Conservation (phyloP, 2,329 filamentous ascomycete genomes). For the Talaromyces islandicus region DNA sequence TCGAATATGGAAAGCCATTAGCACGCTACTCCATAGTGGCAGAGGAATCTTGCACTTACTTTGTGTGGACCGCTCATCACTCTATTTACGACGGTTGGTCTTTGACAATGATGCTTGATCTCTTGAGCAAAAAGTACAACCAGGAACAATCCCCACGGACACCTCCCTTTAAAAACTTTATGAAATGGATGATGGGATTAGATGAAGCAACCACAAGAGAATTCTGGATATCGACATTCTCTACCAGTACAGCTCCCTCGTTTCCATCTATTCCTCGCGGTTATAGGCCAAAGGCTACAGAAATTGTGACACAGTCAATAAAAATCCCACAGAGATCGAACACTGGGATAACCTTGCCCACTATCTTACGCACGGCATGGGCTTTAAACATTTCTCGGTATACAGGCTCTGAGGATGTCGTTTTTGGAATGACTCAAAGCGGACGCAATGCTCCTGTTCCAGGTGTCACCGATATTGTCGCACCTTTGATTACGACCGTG, state of each 20-base stretch:
- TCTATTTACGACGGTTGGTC: constrained; percentile 37
- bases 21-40: constrained; percentile 8
- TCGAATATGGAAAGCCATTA: constrained; percentile 8
- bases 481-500: constrained; percentile 33
- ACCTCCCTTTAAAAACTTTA: constrained; percentile 10
- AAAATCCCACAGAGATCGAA: neutral
- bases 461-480: constrained; percentile 32
- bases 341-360: constrained; percentile 16
- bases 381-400: constrained; percentile 27
- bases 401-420: constrained; percentile 28
- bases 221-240: constrained; percentile 12
- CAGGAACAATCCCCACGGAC: neutral
- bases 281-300: neutral
- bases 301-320: neutral
- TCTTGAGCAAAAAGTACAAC: constrained; percentile 9
- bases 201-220: constrained; percentile 6
- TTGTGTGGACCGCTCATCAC: constrained; percentile 38
- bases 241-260: neutral
- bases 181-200: constrained; percentile 13
- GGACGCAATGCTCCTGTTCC: constrained; percentile 32
- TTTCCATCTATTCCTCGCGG: constrained; percentile 6
- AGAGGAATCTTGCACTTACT: constrained; percentile 11
- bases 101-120: constrained; percentile 12
- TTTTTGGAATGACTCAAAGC: constrained; percentile 35
- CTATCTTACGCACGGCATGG: constrained; percentile 32